These are phyloP conservation scores for Giardia muris DNA, from an alignment of 208 protist species.

Conservation along the genomic window DNA sequence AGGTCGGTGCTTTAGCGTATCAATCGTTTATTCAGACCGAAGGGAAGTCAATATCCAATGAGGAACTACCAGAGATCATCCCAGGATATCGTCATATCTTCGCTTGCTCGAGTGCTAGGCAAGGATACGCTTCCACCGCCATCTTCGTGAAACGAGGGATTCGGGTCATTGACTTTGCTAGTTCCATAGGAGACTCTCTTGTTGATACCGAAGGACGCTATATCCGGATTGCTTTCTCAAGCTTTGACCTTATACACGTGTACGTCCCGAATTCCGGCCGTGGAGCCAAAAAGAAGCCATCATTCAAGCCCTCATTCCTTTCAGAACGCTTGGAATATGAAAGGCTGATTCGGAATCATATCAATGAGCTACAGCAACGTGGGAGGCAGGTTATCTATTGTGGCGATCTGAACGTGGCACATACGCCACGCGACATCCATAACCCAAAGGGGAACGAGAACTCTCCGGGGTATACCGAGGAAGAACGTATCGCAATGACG, in stretches of 20 bases:
- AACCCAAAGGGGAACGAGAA: conserved; percentile 20
- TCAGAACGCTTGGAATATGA: background rate
- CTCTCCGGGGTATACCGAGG: conserved; percentile 19
- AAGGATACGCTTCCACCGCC: background rate
- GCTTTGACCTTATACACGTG: background rate
- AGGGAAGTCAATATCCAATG: background rate
- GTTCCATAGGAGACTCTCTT: background rate
- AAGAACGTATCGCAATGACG: conserved; percentile 6
- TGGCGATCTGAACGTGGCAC: conserved; percentile 21
- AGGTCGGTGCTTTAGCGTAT: background rate
- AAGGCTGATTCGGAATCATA: background rate
- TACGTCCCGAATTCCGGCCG: background rate
- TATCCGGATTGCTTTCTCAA: background rate
- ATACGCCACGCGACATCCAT: background rate
- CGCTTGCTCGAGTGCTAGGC: background rate
- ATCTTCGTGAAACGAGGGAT: background rate
- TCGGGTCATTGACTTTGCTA: background rate
- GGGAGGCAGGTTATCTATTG: conserved; percentile 17
- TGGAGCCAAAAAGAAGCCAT: background rate
- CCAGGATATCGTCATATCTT: background rate
- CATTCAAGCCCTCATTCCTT: background rate
- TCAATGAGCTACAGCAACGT: background rate
- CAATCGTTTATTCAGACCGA: background rate
- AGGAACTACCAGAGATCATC: background rate
- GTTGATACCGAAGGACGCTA: background rate